Conservation (phyloP, 306 rosid species). For the Glycine tomentella region DNA sequence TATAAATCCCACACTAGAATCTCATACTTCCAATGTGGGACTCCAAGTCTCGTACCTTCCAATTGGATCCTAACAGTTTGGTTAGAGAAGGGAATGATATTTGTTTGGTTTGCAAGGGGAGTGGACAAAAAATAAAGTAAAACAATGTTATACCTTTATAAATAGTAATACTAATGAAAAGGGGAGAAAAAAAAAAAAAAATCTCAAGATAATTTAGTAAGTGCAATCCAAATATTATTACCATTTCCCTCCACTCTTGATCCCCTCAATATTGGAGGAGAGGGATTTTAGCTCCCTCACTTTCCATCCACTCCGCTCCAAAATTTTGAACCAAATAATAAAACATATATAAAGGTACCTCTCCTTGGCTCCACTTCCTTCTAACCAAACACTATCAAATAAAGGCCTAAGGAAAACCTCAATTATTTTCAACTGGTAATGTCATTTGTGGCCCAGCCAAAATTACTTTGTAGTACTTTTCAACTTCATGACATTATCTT, state of each 20-base stretch:
- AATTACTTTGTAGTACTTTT: constrained; percentile 4
- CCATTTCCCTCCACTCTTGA: not conserved
- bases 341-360: not conserved
- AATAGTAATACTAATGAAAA: not conserved
- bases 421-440: not conserved
- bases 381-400: not conserved
- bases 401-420: constrained; percentile 8
- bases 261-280: not conserved
- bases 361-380: not conserved
- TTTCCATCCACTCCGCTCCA: not conserved
- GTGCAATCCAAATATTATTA: not conserved
- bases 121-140: not conserved
- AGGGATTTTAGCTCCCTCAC: not conserved
- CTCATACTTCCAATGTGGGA: too few relatives aligned
- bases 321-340: not conserved
- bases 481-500: constrained; percentile 16
- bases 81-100: not conserved
- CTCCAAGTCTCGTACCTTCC: too few relatives aligned
- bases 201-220: not conserved
- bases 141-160: not conserved
- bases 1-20: too few relatives aligned
- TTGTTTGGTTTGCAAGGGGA: too few relatives aligned
- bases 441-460: constrained; percentile 5
- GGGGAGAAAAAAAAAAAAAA: not conserved
- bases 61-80: not conserved